Evolutionary conservation across 106 monocot genomes (phyloP).

Genomic region (Hemerocallis citrina): DNA sequence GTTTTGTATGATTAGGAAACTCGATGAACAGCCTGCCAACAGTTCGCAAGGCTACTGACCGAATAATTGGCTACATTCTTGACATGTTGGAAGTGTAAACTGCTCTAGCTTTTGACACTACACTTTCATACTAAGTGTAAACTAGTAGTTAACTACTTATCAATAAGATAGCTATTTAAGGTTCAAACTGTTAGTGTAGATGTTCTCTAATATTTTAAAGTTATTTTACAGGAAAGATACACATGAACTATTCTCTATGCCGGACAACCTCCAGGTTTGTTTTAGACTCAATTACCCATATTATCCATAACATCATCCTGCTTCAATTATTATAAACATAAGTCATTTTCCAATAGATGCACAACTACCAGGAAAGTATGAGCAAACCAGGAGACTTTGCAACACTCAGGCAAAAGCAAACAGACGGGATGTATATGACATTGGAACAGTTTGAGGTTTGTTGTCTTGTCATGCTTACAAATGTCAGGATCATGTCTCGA

Average conservation of each 20-base stretch:
- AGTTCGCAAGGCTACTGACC: background rate
- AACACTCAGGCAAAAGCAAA: conserved; percentile 37
- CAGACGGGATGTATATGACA: conserved; percentile 34
- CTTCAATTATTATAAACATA: background rate
- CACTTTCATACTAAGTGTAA: background rate
- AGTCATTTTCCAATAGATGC: conserved; percentile 5
- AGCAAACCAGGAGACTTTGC: conserved; percentile 35
- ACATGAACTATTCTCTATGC: conserved; percentile 42
- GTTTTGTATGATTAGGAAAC: conserved; percentile 16
- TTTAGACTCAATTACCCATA: background rate
- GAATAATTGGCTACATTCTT: conserved; percentile 31
- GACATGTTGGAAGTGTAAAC: conserved; percentile 45
- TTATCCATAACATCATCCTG: background rate
- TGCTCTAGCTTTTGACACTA: background rate
- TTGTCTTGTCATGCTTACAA: background rate
- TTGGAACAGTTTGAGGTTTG: conserved; percentile 48
- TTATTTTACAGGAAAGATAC: conserved; percentile 29
- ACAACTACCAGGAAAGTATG: conserved; percentile 30
- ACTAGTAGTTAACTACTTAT: background rate
- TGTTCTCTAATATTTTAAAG: background rate
- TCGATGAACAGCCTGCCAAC: background rate
- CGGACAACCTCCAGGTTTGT: conserved; percentile 36
- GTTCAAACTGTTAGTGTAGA: background rate
- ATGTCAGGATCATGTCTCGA: no score
- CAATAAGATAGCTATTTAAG: background rate